These are phyloP conservation scores for Corylus americana DNA, from an alignment of 306 rosid genomes.

Conservation along the genomic window DNA sequence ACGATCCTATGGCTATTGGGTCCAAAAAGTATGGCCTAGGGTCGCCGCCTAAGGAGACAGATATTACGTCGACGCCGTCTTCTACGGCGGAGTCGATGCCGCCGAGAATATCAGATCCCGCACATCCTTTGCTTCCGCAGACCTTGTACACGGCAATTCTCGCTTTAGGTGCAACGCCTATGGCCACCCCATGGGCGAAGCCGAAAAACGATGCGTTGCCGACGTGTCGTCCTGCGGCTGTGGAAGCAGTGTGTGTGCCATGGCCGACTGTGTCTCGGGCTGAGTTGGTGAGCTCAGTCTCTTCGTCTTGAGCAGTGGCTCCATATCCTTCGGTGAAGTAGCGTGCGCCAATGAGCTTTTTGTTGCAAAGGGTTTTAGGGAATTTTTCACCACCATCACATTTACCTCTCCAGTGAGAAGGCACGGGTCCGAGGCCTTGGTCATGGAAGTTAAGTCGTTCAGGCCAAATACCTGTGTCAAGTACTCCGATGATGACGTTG, in stretches of 20 bases:
- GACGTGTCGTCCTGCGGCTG: conserved; percentile 25
- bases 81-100: conserved; percentile 22
- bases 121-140: neutral
- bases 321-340: conserved; percentile 6
- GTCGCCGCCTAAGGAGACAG: conserved; percentile 7
- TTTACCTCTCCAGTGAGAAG: conserved; percentile 24
- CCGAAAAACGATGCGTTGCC: conserved; percentile 13
- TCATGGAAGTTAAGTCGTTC: conserved; percentile 24
- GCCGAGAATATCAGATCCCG: conserved; percentile 11
- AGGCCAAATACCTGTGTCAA: conserved; percentile 31
- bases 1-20: conserved; percentile 13
- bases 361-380: conserved; percentile 29
- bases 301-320: neutral
- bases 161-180: conserved; percentile 19
- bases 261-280: conserved; percentile 22
- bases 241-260: conserved; percentile 32
- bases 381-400: conserved; percentile 21
- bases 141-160: conserved; percentile 27
- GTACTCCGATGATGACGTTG: conserved; percentile 21
- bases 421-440: conserved; percentile 13
- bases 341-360: conserved; percentile 24
- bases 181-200: conserved; percentile 13
- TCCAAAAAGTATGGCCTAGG: neutral
- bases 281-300: neutral
- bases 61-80: conserved; percentile 33